Base-by-base conservation (phyloP, 352 stramenopile species). In the Phytophthora macrochlamydospora region DNA sequence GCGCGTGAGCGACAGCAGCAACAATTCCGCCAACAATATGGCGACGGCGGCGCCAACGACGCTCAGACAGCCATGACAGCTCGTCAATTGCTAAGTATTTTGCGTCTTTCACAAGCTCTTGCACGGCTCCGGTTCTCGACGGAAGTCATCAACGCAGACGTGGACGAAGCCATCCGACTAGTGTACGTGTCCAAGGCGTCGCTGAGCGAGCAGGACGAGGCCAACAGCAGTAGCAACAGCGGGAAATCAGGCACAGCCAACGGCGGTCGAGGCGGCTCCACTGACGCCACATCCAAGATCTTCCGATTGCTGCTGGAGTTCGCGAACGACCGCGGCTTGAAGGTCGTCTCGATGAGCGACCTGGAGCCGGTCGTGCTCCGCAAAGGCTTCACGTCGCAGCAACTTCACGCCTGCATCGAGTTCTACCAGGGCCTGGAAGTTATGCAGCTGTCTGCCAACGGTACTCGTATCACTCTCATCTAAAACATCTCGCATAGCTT, bases 11-110 rank as follows among this genome's bases (percentile, higher is more conserved):
- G 90, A 53, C 80, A 86, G 42, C 48, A 73, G 18, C 59, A 72
- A 18, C 67, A 75, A 54, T 76, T 67, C 30, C 63, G 75, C 59
- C 76, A 72, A 35, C 69, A 78, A 14, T 76, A 65, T 42, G 74
- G 72, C 5, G 71, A 76, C 12, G 73, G 75, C 11, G 73, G 79
- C 28, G 77, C 74, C 24, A 94, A 96, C 59, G 81, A 96, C 55
- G 93, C 98, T 48, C 96, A 99, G 76, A 99, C 96, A 2, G 91
- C 95, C 51, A 99, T 99, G 96, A 99, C 98, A 4, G 96, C 98
- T 32, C 91, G 98, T 49, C 97, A 99, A 79, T 76, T 99, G 40
- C 78, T 99, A 31, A 99, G 97, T 73, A 99, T 99, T 70, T 80
- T 99, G 33, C 96, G 98, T 24, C 87, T 99, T 38, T 98, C 92